Conservation (phyloP, 2,329 filamentous ascomycete genomes). For the Alternaria ethzedia region DNA sequence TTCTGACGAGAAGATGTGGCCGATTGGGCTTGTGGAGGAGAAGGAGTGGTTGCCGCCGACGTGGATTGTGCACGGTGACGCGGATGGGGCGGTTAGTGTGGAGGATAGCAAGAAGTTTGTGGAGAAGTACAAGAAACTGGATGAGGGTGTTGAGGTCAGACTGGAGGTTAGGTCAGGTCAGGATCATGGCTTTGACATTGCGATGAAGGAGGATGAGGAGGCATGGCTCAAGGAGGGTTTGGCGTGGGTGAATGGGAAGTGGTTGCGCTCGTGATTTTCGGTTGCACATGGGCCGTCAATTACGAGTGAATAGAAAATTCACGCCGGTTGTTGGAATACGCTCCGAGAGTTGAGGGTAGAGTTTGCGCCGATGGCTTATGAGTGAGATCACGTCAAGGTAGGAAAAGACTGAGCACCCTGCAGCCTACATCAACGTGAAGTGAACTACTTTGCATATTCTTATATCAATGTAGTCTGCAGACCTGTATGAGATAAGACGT, state of each 20-base stretch:
- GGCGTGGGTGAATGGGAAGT: slow-evolving; percentile 34
- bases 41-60: slow-evolving; percentile 35
- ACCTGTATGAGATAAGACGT: no score
- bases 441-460: no score
- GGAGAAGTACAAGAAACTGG: slow-evolving; percentile 24
- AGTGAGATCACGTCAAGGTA: no score
- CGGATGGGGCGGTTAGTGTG: slow-evolving; percentile 37
- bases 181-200: slow-evolving; percentile 44
- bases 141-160: slow-evolving; percentile 22
- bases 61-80: slow-evolving; percentile 39
- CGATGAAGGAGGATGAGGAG: slow-evolving; percentile 31
- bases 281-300: no score
- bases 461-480: no score
- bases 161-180: slow-evolving; percentile 22
- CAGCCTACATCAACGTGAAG: no score
- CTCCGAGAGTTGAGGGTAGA: no score
- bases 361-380: no score
- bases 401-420: no score
- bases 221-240: slow-evolving; percentile 39
- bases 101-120: slow-evolving; percentile 36
- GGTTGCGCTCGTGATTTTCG: slow-evolving; percentile 16
- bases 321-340: no score
- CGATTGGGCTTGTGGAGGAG: slow-evolving; percentile 32
- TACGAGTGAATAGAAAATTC: no score
- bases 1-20: slow-evolving; percentile 29